Base-by-base conservation (phyloP, 2,329 filamentous ascomycete genomes). In the Trichophyton benhamiae region DNA sequence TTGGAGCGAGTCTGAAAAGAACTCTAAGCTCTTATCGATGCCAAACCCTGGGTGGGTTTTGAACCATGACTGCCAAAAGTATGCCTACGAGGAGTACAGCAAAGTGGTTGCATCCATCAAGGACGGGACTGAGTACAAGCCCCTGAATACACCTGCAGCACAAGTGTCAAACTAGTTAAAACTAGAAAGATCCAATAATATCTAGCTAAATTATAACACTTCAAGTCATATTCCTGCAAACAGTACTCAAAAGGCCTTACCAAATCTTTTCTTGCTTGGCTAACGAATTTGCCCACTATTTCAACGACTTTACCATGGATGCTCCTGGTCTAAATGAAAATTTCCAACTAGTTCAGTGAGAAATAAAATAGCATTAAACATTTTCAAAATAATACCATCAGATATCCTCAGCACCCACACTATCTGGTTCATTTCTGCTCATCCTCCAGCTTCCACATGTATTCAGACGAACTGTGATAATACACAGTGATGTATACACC, bases 21-120 rank as follows among this genome's bases (percentile, higher is more conserved):
- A 15, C 25, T 36, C 42, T 7, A 20, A n/a, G 15, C 3, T 36
- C 13, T 38, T 33, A 33, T 38, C 36, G 11, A 61, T 61, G 20
- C 63, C 65, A 20, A 58, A 59, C 27, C 64, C 61, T 3, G 57
- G 53, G 2, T 66, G 65, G 65, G 62, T 65, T 42, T 58, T 66
- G 42, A 57, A 62, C 42, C 62, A 66, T 52, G 62, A 66, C 38
- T 63, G 61, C n/a, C 63, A 61, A 41, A 49, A 62, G 20, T 63
- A 66, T 52, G 48, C 61, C 3, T 63, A 63, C 22, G 52, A 42
- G 59, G 60, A 63, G 48, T 66, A 63, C 44, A 9, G 52, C 11
- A 38, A 48, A 8, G 63, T 61, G 8, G 60, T 52, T n/a, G 42
- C 60, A 11, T 58, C 62, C 3, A 38, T 66, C 41, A 46, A 44